phyloP scores from a whole-genome alignment of 169 alveolate genomes.

The Eimeria zaria region DNA sequence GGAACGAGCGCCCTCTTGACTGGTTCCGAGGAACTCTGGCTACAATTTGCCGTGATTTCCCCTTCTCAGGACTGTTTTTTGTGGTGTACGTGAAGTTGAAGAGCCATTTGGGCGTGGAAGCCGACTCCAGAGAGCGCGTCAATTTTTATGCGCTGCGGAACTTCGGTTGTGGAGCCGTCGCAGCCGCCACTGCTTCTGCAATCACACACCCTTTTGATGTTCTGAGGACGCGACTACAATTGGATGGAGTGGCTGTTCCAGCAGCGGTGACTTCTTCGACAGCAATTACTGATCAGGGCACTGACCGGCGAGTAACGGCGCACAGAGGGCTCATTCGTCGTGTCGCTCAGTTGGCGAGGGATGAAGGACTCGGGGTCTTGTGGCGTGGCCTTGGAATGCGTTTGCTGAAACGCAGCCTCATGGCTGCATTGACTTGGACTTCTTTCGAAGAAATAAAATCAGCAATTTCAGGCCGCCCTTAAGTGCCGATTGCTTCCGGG shows the following conservation, averaged over 20 bases:
- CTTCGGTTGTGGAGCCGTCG: conserved; percentile 85
- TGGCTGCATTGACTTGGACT: conserved; percentile 87
- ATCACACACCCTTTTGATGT: conserved; percentile 88
- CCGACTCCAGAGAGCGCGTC: conserved; percentile 40
- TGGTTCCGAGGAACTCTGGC: conserved; percentile 81
- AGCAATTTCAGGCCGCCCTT: conserved; percentile 28
- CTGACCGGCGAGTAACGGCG: neutral
- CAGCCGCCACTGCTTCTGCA: conserved; percentile 85
- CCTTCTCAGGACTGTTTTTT: conserved; percentile 80
- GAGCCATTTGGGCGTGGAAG: conserved; percentile 35
- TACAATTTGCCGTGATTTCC: conserved; percentile 85
- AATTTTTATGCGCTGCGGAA: conserved; percentile 66
- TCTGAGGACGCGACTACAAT: conserved; percentile 85
- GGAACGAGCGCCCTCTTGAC: conserved; percentile 76
- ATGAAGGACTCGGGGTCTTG: conserved; percentile 81
- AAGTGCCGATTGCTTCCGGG: neutral
- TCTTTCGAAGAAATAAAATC: conserved; percentile 81
- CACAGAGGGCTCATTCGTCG: conserved; percentile 51
- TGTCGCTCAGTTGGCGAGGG: conserved; percentile 56
- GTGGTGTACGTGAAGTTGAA: conserved; percentile 61
- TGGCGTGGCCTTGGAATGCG: conserved; percentile 86
- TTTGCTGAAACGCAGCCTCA: conserved; percentile 80
- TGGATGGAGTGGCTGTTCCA: conserved; percentile 73
- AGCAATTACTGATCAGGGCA: neutral
- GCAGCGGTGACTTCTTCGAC: neutral